Evolutionary conservation across 1,139 yeast genomes (phyloP).

Genomic region (Yamadazyma taylorii): DNA sequence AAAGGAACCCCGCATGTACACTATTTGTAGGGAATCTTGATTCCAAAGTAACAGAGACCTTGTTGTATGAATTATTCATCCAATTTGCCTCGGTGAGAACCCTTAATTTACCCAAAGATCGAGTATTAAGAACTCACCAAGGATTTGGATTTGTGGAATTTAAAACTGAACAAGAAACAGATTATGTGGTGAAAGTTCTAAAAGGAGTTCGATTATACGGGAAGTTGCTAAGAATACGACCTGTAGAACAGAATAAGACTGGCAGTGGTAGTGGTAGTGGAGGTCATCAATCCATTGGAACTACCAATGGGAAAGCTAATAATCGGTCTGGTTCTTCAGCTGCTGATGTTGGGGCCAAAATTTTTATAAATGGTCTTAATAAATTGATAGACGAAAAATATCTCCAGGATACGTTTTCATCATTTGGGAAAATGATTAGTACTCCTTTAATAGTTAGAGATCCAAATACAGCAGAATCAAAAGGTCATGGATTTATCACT

Average conservation of each 20-base stretch:
- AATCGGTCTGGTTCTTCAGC: background rate
- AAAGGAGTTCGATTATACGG: slow-evolving; percentile 67
- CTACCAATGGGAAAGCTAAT: slow-evolving; percentile 7
- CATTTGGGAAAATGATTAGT: slow-evolving; percentile 63
- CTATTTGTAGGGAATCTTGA: slow-evolving; percentile 86
- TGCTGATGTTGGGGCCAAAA: slow-evolving; percentile 67
- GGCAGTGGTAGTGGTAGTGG: too few species aligned
- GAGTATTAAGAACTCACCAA: slow-evolving; percentile 68
- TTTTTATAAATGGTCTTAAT: slow-evolving; percentile 73
- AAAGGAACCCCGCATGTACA: slow-evolving; percentile 64
- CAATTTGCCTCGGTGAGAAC: slow-evolving; percentile 81
- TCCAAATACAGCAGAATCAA: slow-evolving; percentile 46
- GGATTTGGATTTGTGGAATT: slow-evolving; percentile 91
- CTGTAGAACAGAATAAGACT: slow-evolving; percentile 9
- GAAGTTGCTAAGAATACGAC: slow-evolving; percentile 54
- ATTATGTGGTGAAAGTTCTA: slow-evolving; percentile 64
- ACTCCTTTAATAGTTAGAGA: slow-evolving; percentile 58
- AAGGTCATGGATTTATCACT: slow-evolving; percentile 62
- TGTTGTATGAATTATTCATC: slow-evolving; percentile 76
- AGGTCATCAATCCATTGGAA: background rate
- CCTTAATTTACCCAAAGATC: slow-evolving; percentile 77
- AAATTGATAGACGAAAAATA: slow-evolving; percentile 65
- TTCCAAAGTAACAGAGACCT: slow-evolving; percentile 62
- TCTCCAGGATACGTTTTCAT: slow-evolving; percentile 59
- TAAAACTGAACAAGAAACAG: slow-evolving; percentile 58